A percentile compares a stretch with the other conserved stretches of the same genome.
Conservation (phyloP, 73 alveolate genomes). For the Tetrahymena borealis region DNA sequence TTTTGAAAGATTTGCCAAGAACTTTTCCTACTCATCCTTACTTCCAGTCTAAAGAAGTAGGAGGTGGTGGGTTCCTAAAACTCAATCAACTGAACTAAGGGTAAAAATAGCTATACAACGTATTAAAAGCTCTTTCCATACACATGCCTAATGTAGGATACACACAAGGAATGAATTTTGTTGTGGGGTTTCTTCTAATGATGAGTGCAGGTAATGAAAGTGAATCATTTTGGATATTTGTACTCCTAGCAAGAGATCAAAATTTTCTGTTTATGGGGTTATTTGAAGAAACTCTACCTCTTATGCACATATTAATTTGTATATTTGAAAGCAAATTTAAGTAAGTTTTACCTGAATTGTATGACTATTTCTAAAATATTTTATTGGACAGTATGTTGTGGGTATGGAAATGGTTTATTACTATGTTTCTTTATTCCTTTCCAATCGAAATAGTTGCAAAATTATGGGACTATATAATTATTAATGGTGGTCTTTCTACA, state of each 20-base stretch:
- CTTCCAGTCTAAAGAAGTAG: neutral
- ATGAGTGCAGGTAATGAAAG: neutral
- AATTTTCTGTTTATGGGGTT: neutral
- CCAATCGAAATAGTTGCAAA: neutral
- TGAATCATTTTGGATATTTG: neutral
- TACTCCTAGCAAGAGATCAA: neutral
- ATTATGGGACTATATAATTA: neutral
- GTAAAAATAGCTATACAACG: neutral
- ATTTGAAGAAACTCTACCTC: neutral
- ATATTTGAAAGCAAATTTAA: neutral
- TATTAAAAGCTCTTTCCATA: neutral
- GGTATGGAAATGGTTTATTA: neutral
- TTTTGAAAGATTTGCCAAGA: neutral
- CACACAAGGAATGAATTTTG: neutral
- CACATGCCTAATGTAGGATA: neutral
- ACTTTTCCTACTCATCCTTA: neutral
- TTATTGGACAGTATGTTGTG: neutral
- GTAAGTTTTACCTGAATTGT: neutral
- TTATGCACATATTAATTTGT: neutral
- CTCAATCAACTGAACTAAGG: neutral
- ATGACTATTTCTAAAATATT: neutral
- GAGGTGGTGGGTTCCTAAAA: neutral
- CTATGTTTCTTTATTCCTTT: neutral
- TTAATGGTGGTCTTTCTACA: neutral
- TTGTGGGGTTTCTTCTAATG: neutral